These are phyloP conservation scores for Scheffersomyces titani DNA, from an alignment of 1,139 yeast genomes.

Conservation along the genomic window DNA sequence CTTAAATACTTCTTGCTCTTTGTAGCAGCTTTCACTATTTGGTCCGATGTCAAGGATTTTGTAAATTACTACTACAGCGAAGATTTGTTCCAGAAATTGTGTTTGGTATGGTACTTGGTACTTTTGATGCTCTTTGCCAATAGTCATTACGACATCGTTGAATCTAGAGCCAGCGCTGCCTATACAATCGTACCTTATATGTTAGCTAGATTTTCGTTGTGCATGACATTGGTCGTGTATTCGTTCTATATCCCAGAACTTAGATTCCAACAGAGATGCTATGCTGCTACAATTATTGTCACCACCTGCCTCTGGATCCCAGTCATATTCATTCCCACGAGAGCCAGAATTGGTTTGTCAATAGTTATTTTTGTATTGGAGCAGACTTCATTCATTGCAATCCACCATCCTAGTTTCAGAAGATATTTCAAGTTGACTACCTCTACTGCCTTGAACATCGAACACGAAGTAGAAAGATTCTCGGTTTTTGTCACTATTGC, in stretches of 20 bases:
- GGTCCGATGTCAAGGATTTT: constrained; percentile 66
- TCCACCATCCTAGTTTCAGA: constrained; percentile 53
- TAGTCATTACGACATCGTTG: constrained; percentile 42
- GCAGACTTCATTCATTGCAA: constrained; percentile 27
- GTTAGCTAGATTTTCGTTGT: constrained; percentile 44
- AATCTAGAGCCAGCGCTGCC: constrained; percentile 39
- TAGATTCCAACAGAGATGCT: constrained; percentile 50
- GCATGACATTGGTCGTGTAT: constrained; percentile 39
- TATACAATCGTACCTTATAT: constrained; percentile 49
- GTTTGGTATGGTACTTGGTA: constrained; percentile 55
- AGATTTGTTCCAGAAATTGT: constrained; percentile 56
- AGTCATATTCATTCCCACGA: constrained; percentile 43
- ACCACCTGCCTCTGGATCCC: constrained; percentile 47
- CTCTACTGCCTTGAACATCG: constrained; percentile 65
- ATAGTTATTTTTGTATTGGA: constrained; percentile 47
- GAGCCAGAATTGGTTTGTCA: constrained; percentile 52
- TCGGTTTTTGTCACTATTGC: constrained; percentile 64
- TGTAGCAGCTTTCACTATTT: constrained; percentile 61
- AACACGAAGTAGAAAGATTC: constrained; percentile 66
- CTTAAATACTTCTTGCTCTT: constrained; percentile 53
- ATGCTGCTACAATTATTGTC: constrained; percentile 30
- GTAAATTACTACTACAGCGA: constrained; percentile 66
- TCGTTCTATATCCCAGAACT: constrained; percentile 57
- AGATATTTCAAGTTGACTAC: constrained; percentile 38
- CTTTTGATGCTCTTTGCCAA: constrained; percentile 56